Evolutionary conservation across 768 basidiomycete species (phyloP), one percentile per base, ranked within the genome.

Genomic region (Thelephora aurantiotincta): DNA sequence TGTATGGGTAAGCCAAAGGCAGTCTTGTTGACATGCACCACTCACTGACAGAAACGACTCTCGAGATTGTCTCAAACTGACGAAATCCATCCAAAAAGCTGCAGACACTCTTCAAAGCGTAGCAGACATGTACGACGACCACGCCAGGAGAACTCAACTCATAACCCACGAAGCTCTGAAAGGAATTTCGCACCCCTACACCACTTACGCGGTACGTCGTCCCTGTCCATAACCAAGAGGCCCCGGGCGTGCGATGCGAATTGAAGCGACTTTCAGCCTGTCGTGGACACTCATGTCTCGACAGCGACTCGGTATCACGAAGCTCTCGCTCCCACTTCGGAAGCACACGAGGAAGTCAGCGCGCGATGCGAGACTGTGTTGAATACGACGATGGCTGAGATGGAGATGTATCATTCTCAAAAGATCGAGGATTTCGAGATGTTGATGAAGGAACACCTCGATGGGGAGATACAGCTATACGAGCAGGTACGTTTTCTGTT

Each of bases 321-420:
- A 20, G 77, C 76, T 3, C 63, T 41, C 7, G 38, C 38, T 16
- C 2, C 18, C 37, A 4, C 66, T 12, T 56, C 54, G 19, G 60
- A 60, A 30, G 65, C 22, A 12, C 69, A 81, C 54, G 78, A 81
- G 43, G 79, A 82, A 14, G 63, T 81, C 52, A 77, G 78, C 2
- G 71, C 76, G 2, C 75, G 89, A 16, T 90, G 84, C 59, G 89
- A 93, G 63, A 91, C 89, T 0, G 85, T 90, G 6, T 65, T 93
- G 22, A 91, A 92, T 60, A 79, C 78, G 7, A 90, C 88, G 1
- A 81, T 89, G 78, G 85, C 89, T 0, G 88, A 92, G 66, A 78
- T 91, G 69, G 82, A 86, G 44, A 77, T 73, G 1, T 85, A 88
- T 54, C 84, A 88, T 57, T 62, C 66, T 0, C 82, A 87, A 60